Conservation (phyloP, 805 yeast genomes). For the Lipomyces spencermartinsiae region DNA sequence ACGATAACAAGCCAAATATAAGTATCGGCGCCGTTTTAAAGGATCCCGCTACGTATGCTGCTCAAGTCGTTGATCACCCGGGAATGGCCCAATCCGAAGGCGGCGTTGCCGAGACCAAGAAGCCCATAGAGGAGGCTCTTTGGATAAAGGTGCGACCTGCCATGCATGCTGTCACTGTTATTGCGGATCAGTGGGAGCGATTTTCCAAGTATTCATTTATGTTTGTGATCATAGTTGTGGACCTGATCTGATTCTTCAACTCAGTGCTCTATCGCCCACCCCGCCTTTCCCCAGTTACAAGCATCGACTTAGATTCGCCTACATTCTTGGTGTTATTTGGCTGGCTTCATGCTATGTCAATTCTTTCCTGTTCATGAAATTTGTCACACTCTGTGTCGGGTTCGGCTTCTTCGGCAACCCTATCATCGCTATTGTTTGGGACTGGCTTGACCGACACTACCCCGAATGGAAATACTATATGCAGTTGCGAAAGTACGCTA, state of each 20-base stretch:
- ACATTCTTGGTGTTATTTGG: not conserved
- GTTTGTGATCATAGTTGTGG: not conserved
- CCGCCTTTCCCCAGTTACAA: constrained; percentile 13
- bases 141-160: constrained; percentile 21
- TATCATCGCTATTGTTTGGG: not conserved
- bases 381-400: constrained; percentile 10
- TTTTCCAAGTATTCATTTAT: constrained; percentile 13
- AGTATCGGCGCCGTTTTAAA: too few relatives aligned
- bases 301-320: constrained; percentile 17
- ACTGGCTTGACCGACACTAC: constrained; percentile 6
- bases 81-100: not conserved
- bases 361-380: constrained; percentile 18
- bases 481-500: constrained; percentile 22
- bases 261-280: constrained; percentile 24
- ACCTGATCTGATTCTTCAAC: too few relatives aligned
- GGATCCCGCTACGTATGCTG: not conserved
- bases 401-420: constrained; percentile 22
- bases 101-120: not conserved
- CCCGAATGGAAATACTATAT: constrained; percentile 20
- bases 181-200: constrained; percentile 30
- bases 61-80: not conserved
- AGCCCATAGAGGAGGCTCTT: constrained; percentile 26
- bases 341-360: not conserved
- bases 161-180: constrained; percentile 21
- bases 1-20: too few relatives aligned